These are phyloP conservation scores for Schizosaccharomyces pombe DNA, from an alignment of 805 yeast genomes.

Conservation along the genomic window DNA sequence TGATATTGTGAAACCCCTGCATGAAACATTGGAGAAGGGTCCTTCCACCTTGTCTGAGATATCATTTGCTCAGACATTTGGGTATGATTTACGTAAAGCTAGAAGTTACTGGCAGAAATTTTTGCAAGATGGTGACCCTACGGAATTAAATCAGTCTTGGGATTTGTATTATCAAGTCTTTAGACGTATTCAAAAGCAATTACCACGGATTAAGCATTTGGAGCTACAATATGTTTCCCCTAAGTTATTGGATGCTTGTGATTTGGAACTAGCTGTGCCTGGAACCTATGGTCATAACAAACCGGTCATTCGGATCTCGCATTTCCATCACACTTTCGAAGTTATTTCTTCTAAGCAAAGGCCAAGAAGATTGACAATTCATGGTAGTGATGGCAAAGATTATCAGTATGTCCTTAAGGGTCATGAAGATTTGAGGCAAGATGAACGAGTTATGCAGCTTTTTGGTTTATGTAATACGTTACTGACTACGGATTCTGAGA, in stretches of 20 bases:
- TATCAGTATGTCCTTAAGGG: slow-evolving; percentile 71
- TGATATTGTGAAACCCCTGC: slow-evolving; percentile 74
- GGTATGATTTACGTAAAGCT: slow-evolving; percentile 78
- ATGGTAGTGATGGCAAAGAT: slow-evolving; percentile 80
- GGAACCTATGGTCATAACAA: slow-evolving; percentile 78
- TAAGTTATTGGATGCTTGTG: slow-evolving; percentile 48
- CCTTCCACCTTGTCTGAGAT: slow-evolving; percentile 85
- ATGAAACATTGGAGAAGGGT: slow-evolving; percentile 53
- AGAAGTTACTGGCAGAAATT: slow-evolving; percentile 78
- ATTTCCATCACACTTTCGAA: slow-evolving; percentile 59
- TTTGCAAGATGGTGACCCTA: slow-evolving; percentile 59
- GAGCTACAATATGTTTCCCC: slow-evolving; percentile 91
- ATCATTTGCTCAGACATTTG: slow-evolving; percentile 78
- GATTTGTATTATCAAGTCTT: slow-evolving; percentile 89
- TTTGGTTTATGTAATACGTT: slow-evolving; percentile 86
- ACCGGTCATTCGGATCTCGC: slow-evolving; percentile 45
- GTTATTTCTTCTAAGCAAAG: slow-evolving; percentile 90
- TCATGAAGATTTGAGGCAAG: slow-evolving; percentile 95
- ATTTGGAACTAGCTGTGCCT: slow-evolving; percentile 74
- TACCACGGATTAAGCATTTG: slow-evolving; percentile 63
- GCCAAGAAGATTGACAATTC: slow-evolving; percentile 59
- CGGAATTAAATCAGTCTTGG: slow-evolving; percentile 91
- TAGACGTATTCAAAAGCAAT: slow-evolving; percentile 67
- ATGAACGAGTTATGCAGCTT: slow-evolving; percentile 88
- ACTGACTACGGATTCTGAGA: slow-evolving; percentile 72